Conservation (phyloP, 2,329 filamentous ascomycete genomes). For the Amesomyces nigricolor region DNA sequence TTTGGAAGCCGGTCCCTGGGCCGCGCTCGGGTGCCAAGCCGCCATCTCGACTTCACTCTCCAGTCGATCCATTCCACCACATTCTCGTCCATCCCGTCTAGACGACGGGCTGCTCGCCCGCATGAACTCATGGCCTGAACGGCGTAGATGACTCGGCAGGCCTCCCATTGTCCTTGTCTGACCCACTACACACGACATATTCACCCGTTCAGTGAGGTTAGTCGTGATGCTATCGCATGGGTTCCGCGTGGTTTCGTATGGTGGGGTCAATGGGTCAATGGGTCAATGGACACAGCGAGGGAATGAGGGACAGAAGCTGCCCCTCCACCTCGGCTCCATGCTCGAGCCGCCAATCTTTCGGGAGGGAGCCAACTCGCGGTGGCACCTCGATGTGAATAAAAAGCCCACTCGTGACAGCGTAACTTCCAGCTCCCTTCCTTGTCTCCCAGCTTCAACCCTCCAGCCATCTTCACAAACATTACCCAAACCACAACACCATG, state of each 20-base stretch:
- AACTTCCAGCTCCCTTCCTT: background rate
- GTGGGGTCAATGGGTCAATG: background rate
- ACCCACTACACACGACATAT: background rate
- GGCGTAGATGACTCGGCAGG: background rate
- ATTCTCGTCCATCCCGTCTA: background rate
- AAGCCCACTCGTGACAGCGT: too few species aligned
- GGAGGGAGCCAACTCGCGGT: too few species aligned
- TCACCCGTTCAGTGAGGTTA: background rate
- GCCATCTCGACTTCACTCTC: too few species aligned
- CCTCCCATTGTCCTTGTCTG: background rate
- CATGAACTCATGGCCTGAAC: background rate
- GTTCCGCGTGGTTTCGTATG: background rate
- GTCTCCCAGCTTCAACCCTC: background rate
- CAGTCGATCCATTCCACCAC: too few species aligned
- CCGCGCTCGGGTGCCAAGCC: too few species aligned
- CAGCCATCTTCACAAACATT: background rate
- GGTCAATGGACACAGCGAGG: background rate
- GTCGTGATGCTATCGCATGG: background rate
- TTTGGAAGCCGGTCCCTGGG: too few species aligned
- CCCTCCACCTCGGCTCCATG: too few species aligned
- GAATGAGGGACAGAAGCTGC: too few species aligned
- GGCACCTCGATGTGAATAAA: too few species aligned
- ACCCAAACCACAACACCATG: conserved; percentile 23
- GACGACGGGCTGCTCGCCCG: background rate
- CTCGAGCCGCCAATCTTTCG: too few species aligned